Base-by-base conservation (phyloP, 2,329 filamentous ascomycete genomes). In the Ophiostoma tasmaniense region DNA sequence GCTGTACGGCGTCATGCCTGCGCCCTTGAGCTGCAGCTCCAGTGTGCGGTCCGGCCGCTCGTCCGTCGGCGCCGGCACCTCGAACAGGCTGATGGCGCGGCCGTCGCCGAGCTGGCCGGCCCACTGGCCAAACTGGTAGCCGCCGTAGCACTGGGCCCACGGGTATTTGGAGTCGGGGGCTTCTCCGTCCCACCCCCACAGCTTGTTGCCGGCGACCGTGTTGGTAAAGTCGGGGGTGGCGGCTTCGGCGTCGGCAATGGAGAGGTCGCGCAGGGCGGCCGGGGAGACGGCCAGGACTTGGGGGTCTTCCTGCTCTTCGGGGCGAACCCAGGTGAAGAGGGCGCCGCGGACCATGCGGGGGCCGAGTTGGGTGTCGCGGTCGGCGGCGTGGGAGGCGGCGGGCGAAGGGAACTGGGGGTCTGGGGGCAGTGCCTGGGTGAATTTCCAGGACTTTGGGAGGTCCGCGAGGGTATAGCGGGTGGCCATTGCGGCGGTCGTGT, bases 71-170 rank as follows among this genome's bases (percentile, higher is more conserved):
- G 67, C 96, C 5, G 88, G 94, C 30, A 89, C 87, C 78, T 99
- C 95, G 75, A 98, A 98, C 1, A 99, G 83, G 45, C 92, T 96
- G 73, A 99, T 98, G 37, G 93, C 95, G 68, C 95, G 86, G 50
- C 95, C 95, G 76, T 99, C 95, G 59, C 95, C 95, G 0, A 99
- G 86, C 78, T 99, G 95, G 6, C 95, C 93, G 3, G 95, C 95
- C 94, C 94, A 99, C 73, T 90, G 88, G 6, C 95, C 95, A 76
- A 89, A 88, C 76, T 88, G 84, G 75, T 85, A 87, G 69, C 94
- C 94, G 69, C 95, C 95, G 77, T 99, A 99, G 80, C 95, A 98
- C 80, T 99, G 95, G 39, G 95, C 93, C 95, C 95, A 99, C 0
- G 95, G 94, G 77, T 99, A 99, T 61, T 62, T 37, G 33, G 35